Conservation (phyloP, 305 asterid genomes). For the Striga hermonthica region DNA sequence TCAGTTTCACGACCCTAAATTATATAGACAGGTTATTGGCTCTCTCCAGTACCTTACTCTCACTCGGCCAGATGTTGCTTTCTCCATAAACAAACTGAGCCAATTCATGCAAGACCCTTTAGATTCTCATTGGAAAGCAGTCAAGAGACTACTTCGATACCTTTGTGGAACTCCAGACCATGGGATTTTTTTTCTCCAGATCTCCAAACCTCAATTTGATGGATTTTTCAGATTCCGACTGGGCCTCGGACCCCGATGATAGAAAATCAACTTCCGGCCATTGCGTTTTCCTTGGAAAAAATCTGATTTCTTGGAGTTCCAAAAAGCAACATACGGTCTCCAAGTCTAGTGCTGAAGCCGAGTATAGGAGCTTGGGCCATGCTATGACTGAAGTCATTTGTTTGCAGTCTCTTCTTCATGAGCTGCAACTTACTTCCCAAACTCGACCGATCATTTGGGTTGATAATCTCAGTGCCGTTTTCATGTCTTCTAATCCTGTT, state of each 20-base stretch:
- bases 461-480: too few relatives aligned
- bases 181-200: not conserved
- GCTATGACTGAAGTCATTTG: not conserved
- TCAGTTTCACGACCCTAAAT: too few relatives aligned
- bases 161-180: too few relatives aligned
- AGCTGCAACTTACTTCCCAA: not conserved
- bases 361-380: not conserved
- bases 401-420: not conserved
- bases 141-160: too few relatives aligned
- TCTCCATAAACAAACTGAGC: too few relatives aligned
- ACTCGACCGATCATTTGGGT: too few relatives aligned
- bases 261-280: not conserved
- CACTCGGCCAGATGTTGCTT: too few relatives aligned
- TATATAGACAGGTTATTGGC: too few relatives aligned
- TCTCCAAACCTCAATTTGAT: not conserved
- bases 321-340: not conserved
- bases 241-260: not conserved
- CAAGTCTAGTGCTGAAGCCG: not conserved
- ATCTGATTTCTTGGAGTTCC: not conserved
- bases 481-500: not conserved
- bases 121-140: too few relatives aligned
- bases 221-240: not conserved
- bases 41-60: too few relatives aligned
- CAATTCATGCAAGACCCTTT: too few relatives aligned
- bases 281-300: not conserved